Evolutionary conservation across 73 alveolate species (phyloP).

Genomic region (Uronychia binucleata): DNA sequence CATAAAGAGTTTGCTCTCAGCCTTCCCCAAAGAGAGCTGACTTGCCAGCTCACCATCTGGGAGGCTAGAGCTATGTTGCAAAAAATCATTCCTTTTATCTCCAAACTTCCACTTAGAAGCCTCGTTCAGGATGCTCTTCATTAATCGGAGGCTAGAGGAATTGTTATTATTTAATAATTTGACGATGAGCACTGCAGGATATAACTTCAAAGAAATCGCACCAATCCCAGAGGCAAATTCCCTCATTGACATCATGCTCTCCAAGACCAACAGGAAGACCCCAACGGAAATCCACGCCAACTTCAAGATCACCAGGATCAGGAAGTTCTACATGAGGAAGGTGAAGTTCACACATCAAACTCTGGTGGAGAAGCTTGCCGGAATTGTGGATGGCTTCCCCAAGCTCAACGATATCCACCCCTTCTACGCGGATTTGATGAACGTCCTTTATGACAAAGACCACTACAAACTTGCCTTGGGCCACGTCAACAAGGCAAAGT

Average conservation of each 20-base stretch:
- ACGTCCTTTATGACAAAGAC: slow-evolving; percentile 99
- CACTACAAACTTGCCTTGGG: slow-evolving; percentile 99
- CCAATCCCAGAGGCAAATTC: slow-evolving; percentile 93
- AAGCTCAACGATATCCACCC: slow-evolving; percentile 99
- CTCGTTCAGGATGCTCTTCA: too few relatives aligned
- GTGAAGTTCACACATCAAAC: slow-evolving; percentile 97
- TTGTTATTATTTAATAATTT: too few relatives aligned
- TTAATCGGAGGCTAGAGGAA: too few relatives aligned
- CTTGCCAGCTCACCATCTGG: too few relatives aligned
- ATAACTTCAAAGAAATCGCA: slow-evolving; percentile 94
- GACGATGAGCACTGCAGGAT: slow-evolving; percentile 74
- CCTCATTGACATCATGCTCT: slow-evolving; percentile 92
- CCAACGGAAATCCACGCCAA: slow-evolving; percentile 99
- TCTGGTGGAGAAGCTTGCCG: slow-evolving; percentile 94
- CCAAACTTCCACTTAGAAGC: too few relatives aligned
- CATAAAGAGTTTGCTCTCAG: too few relatives aligned
- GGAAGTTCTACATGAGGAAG: slow-evolving; percentile 99
- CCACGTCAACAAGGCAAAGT: slow-evolving; percentile 92
- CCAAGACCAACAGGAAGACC: slow-evolving; percentile 99
- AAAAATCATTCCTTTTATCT: too few relatives aligned
- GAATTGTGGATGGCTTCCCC: slow-evolving; percentile 98
- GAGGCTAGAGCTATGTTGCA: too few relatives aligned
- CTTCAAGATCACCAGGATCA: slow-evolving; percentile 96
- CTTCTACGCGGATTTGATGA: slow-evolving; percentile 99
- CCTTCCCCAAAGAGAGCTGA: too few relatives aligned